phyloP scores from a whole-genome alignment of 768 basidiomycete genomes.

The Kwoniella sp. region DNA sequence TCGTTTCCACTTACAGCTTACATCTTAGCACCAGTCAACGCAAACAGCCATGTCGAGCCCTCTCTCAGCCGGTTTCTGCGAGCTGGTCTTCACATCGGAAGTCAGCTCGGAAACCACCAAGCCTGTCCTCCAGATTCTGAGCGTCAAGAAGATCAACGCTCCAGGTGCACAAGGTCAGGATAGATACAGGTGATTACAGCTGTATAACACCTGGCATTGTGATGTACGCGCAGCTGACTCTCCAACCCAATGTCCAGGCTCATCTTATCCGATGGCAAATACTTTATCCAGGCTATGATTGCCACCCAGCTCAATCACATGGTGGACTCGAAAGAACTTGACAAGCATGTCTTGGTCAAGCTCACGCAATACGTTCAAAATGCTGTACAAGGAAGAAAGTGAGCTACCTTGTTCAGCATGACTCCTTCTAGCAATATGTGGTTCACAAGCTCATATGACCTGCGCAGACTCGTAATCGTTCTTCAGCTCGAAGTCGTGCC shows the following conservation, averaged over 20 bases:
- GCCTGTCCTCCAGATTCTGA: conserved; percentile 75
- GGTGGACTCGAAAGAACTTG: conserved; percentile 66
- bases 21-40: not conserved
- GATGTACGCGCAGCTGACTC: conserved; percentile 15
- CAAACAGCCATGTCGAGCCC: conserved; percentile 38
- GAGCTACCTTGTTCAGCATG: conserved; percentile 49
- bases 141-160: conserved; percentile 71
- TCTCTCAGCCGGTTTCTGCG: conserved; percentile 47
- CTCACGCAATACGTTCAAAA: conserved; percentile 80
- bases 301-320: conserved; percentile 83
- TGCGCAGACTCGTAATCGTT: conserved; percentile 73
- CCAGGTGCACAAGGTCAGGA: conserved; percentile 55
- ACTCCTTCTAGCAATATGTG: not conserved
- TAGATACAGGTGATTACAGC: conserved; percentile 52
- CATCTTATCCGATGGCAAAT: conserved; percentile 83
- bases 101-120: conserved; percentile 41
- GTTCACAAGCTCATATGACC: conserved; percentile 4
- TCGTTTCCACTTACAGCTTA: conserved; percentile 4
- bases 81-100: conserved; percentile 34
- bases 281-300: conserved; percentile 91
- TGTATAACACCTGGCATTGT: not conserved
- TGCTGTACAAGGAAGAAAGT: conserved; percentile 81
- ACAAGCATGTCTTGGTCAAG: conserved; percentile 68
- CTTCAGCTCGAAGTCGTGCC: conserved; percentile 58
- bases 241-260: conserved; percentile 47